A percentile compares a stretch with the other conserved stretches of the same genome.
Evolutionary conservation across 2,329 filamentous ascomycete genomes (phyloP).

Genomic region (Ustulina deusta): DNA sequence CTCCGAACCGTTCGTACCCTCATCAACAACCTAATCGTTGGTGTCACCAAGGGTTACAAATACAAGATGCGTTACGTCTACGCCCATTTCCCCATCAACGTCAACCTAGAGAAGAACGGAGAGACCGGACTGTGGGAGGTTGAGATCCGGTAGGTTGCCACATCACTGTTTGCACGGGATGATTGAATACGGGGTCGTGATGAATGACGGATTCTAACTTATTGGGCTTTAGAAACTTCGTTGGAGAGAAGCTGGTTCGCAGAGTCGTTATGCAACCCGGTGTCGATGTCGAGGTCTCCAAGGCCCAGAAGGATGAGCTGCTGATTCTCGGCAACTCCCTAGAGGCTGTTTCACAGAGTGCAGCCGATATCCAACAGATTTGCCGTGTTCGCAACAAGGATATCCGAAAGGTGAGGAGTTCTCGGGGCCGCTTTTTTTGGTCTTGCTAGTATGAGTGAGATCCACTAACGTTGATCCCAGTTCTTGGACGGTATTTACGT

Average conservation of each 20-base stretch:
- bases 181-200: conserved; percentile 26
- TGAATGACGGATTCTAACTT: conserved; percentile 48
- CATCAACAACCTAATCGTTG: conserved; percentile 98
- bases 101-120: conserved; percentile 96
- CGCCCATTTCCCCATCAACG: conserved; percentile 99
- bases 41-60: conserved; percentile 99
- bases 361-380: conserved; percentile 99
- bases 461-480: conserved; percentile 60
- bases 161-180: conserved; percentile 20
- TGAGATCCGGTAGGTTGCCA: conserved; percentile 88
- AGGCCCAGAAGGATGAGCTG: conserved; percentile 98
- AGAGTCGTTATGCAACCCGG: conserved; percentile 88
- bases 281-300: conserved; percentile 90
- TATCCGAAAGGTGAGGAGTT: conserved; percentile 91
- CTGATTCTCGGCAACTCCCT: conserved; percentile 92
- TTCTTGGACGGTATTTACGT: conserved; percentile 99
- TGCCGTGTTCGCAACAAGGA: conserved; percentile 99
- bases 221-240: conserved; percentile 80
- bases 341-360: conserved; percentile 96
- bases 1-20: conserved; percentile 97
- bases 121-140: conserved; percentile 91
- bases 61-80: conserved; percentile 99
- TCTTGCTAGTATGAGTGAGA: neutral
- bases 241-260: conserved; percentile 99
- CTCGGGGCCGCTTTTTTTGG: neutral